Percentiles rank a stretch among this genome's conserved stretches.
Conservation (phyloP, 2,329 filamentous ascomycete species). For the Pseudogymnoascus sp. region DNA sequence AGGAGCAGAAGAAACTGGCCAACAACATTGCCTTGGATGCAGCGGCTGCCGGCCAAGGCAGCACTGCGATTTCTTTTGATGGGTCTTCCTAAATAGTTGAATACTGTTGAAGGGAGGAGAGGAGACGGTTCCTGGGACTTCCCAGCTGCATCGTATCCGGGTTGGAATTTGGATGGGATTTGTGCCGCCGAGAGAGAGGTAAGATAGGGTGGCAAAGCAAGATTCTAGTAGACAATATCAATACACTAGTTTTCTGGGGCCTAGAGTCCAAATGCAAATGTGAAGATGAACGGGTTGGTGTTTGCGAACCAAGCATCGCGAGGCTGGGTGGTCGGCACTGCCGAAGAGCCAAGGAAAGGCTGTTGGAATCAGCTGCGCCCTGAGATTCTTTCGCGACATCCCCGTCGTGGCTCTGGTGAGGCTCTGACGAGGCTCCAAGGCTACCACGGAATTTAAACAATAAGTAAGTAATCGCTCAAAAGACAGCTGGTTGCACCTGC, state of each 20-base stretch:
- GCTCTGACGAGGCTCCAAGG: neutral
- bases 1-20: slow-evolving; percentile 43
- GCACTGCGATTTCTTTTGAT: slow-evolving; percentile 32
- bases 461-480: neutral
- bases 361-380: neutral
- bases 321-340: neutral
- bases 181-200: neutral
- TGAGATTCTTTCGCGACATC: neutral
- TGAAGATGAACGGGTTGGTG: no score
- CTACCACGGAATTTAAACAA: neutral
- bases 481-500: neutral
- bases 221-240: neutral
- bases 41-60: slow-evolving; percentile 38
- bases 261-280: neutral
- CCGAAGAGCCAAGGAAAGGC: neutral
- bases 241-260: neutral
- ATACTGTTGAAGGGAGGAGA: neutral
- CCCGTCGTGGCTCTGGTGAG: neutral
- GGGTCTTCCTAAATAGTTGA: slow-evolving; percentile 17
- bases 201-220: neutral
- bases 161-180: neutral
- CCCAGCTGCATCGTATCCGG: neutral
- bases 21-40: slow-evolving; percentile 44
- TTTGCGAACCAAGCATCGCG: neutral
- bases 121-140: neutral